phyloP scores from a whole-genome alignment of 352 stramenopile genomes.

The Globisporangium spiculum region DNA sequence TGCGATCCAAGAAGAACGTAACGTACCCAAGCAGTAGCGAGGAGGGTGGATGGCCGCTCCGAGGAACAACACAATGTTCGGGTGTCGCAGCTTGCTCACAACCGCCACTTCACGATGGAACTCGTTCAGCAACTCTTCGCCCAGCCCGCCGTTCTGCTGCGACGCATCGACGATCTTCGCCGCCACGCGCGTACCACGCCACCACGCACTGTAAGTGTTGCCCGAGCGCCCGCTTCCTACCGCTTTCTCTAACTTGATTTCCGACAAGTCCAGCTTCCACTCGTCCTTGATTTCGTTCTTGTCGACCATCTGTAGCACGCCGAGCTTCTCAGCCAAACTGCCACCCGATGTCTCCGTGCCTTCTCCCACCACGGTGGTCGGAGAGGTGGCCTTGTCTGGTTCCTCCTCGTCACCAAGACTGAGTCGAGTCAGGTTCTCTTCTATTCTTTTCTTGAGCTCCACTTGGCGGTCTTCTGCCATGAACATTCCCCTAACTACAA shows the following conservation, averaged over 20 bases:
- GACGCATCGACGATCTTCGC: slow-evolving; percentile 80
- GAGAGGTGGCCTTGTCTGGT: slow-evolving; percentile 10
- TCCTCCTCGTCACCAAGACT: slow-evolving; percentile 48
- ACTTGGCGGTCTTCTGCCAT: slow-evolving; percentile 75
- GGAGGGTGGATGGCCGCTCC: slow-evolving; percentile 73
- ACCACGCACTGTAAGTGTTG: slow-evolving; percentile 77
- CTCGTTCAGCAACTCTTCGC: slow-evolving; percentile 80
- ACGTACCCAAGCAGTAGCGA: slow-evolving; percentile 74
- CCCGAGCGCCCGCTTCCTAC: slow-evolving; percentile 73
- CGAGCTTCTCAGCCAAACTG: slow-evolving; percentile 66
- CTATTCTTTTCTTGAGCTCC: slow-evolving; percentile 65
- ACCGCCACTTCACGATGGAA: slow-evolving; percentile 84
- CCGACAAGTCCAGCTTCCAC: slow-evolving; percentile 72
- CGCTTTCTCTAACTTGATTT: slow-evolving; percentile 68
- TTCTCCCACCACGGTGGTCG: neutral
- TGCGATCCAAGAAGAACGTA: slow-evolving; percentile 19
- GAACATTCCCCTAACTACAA: slow-evolving; percentile 80
- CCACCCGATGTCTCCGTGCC: slow-evolving; percentile 28
- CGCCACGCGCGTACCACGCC: slow-evolving; percentile 76
- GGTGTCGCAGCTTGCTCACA: slow-evolving; percentile 81
- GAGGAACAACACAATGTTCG: slow-evolving; percentile 86
- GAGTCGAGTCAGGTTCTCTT: slow-evolving; percentile 70
- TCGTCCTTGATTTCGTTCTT: slow-evolving; percentile 85
- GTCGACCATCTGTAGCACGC: slow-evolving; percentile 77
- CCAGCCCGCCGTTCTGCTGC: slow-evolving; percentile 56